phyloP scores from a whole-genome alignment of 2,329 filamentous ascomycete species.

The Nemania abortiva region DNA sequence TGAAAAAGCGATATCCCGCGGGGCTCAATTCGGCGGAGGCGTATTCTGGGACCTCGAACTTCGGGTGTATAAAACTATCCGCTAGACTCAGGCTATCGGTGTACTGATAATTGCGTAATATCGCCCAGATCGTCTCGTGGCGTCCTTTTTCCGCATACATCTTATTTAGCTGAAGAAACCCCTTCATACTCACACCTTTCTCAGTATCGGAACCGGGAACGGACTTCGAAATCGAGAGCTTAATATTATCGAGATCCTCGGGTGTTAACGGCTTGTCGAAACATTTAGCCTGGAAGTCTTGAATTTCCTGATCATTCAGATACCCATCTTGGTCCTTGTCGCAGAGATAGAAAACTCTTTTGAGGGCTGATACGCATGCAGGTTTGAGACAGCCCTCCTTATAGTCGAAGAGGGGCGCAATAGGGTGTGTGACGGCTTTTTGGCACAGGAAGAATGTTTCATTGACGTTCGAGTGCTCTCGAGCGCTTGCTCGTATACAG shows the following conservation, averaged over 20 bases:
- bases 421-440: conserved; percentile 96
- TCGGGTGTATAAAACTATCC: conserved; percentile 90
- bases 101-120: conserved; percentile 93
- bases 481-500: conserved; percentile 92
- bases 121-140: conserved; percentile 98
- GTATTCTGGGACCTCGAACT: conserved; percentile 92
- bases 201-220: conserved; percentile 72
- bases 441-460: conserved; percentile 98
- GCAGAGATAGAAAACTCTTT: conserved; percentile 93
- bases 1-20: conserved; percentile 95
- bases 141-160: conserved; percentile 97
- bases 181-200: conserved; percentile 81
- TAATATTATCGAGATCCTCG: conserved; percentile 91
- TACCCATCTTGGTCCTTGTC: conserved; percentile 97
- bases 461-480: conserved; percentile 93
- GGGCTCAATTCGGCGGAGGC: conserved; percentile 95
- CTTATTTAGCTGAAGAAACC: conserved; percentile 92
- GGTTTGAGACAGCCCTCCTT: conserved; percentile 92
- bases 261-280: conserved; percentile 87
- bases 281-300: conserved; percentile 89
- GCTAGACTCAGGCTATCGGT: conserved; percentile 94
- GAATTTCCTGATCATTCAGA: conserved; percentile 89
- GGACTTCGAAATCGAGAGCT: conserved; percentile 81
- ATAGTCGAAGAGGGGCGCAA: conserved; percentile 95
- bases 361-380: conserved; percentile 85